Percentiles rank a stretch among this genome's conserved stretches.
phyloP scores from a whole-genome alignment of 257 asterid species.

The Nicotiana tabacum region DNA sequence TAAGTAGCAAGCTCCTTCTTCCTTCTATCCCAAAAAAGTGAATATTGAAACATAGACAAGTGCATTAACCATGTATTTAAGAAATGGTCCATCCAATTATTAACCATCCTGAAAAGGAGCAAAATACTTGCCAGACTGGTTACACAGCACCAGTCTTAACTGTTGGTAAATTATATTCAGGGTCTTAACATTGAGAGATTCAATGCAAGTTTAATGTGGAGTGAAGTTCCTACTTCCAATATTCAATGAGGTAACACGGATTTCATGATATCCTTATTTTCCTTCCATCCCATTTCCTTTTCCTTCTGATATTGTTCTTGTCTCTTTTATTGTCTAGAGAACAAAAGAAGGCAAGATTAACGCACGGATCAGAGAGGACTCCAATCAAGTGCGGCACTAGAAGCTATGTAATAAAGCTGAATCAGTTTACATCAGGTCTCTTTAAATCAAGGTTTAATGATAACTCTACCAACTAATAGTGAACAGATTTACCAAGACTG shows the following conservation, averaged over 20 bases:
- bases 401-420: neutral
- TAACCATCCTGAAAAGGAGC: neutral
- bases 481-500: neutral
- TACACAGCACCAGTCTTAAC: neutral
- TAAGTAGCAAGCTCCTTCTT: neutral
- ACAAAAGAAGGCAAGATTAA: neutral
- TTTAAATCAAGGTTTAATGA: neutral
- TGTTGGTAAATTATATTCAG: neutral
- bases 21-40: neutral
- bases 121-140: neutral
- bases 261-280: neutral
- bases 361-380: neutral
- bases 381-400: neutral
- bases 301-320: conserved; percentile 1
- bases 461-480: neutral
- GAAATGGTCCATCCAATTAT: neutral
- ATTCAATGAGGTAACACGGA: neutral
- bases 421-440: neutral
- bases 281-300: neutral
- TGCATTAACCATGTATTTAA: neutral
- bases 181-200: neutral
- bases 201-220: neutral
- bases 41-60: neutral
- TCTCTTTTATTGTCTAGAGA: conserved; percentile 4
- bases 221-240: neutral